Evolutionary conservation across 2,329 filamentous ascomycete species (phyloP).

Genomic region (Didymella pinodella): DNA sequence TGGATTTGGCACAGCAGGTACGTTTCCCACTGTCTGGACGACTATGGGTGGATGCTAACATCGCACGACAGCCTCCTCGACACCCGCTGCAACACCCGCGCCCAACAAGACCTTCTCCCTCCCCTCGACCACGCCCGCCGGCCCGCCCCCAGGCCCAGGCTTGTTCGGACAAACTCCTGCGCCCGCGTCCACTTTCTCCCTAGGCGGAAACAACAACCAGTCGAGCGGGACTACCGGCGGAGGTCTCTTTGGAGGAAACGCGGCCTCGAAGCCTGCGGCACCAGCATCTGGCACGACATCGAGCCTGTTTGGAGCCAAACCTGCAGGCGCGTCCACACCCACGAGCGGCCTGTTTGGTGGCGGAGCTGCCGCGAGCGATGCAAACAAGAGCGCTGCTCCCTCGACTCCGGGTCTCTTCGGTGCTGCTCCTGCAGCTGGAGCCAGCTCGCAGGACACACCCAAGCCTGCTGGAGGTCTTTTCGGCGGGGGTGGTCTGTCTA

Average conservation of each 20-base stretch:
- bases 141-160: conserved; percentile 44
- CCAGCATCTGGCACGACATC: conserved; percentile 37
- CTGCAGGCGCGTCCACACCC: conserved; percentile 33
- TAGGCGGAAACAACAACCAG: conserved; percentile 35
- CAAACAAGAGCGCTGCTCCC: conserved; percentile 42
- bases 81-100: conserved; percentile 46
- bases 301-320: conserved; percentile 41
- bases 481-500: conserved; percentile 41
- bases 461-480: conserved; percentile 39
- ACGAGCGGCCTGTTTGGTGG: conserved; percentile 30
- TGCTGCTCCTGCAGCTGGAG: conserved; percentile 38
- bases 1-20: conserved; percentile 30
- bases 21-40: not conserved
- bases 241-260: conserved; percentile 26
- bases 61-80: conserved; percentile 25
- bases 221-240: conserved; percentile 16
- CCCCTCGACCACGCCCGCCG: conserved; percentile 51
- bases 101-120: conserved; percentile 48
- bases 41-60: not conserved
- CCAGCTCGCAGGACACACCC: conserved; percentile 43
- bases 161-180: conserved; percentile 37
- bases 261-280: conserved; percentile 36
- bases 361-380: conserved; percentile 39
- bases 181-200: conserved; percentile 43
- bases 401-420: conserved; percentile 35